phyloP scores from a whole-genome alignment of 2,329 filamentous ascomycete genomes.

The Escovopsis sp. region DNA sequence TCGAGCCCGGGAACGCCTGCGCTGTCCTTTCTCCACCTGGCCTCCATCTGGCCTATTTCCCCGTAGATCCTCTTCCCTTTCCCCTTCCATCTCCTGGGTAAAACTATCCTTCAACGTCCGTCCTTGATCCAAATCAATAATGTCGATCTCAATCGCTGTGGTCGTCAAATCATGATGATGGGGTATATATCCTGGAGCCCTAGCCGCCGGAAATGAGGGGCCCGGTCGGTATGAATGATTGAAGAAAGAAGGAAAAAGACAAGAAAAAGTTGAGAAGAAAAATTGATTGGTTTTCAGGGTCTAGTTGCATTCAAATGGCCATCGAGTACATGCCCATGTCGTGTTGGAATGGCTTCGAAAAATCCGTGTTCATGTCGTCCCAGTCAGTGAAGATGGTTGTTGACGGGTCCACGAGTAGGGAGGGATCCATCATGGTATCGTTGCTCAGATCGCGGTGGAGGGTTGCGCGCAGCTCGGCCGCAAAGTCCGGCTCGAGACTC shows the following conservation, averaged over 20 bases:
- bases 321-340: constrained; percentile 27
- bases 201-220: constrained; percentile 6
- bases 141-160: no score
- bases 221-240: constrained; percentile 3
- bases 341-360: constrained; percentile 37
- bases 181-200: constrained; percentile 17
- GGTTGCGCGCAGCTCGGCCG: no score
- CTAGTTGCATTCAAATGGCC: constrained; percentile 9
- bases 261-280: background rate
- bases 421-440: constrained; percentile 12
- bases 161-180: no score
- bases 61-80: no score
- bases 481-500: constrained; percentile 27
- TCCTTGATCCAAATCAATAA: no score
- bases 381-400: constrained; percentile 20
- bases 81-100: background rate
- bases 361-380: constrained; percentile 36
- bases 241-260: constrained; percentile 1
- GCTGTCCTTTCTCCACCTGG: no score
- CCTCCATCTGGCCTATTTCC: no score
- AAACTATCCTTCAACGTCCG: no score
- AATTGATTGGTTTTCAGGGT: no score
- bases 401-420: constrained; percentile 13
- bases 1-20: no score
- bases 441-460: constrained; percentile 27